Conservation (phyloP, 2,329 filamentous ascomycete genomes). For the Xylariaceae sp. region DNA sequence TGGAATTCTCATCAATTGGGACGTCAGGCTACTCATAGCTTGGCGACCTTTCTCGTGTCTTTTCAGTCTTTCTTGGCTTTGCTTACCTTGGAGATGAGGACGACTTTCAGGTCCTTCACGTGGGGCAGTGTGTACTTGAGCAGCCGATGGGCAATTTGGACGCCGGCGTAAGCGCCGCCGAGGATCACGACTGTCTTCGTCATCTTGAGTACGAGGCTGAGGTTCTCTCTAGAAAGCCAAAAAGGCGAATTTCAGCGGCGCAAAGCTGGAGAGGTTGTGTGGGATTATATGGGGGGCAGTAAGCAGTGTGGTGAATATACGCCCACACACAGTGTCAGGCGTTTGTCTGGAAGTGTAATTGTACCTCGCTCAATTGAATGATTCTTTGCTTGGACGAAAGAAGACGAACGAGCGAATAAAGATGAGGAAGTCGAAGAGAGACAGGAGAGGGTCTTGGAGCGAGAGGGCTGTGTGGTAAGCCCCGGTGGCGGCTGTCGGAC, state of each 20-base stretch:
- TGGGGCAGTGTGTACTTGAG: conserved; percentile 46
- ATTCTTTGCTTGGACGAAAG: not conserved
- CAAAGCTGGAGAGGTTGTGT: too few species aligned
- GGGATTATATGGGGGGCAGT: too few species aligned
- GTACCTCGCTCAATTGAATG: not conserved
- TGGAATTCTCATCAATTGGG: not conserved
- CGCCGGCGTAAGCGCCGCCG: conserved; percentile 49
- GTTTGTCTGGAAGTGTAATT: not conserved
- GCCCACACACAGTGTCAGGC: not conserved
- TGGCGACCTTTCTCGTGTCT: not conserved
- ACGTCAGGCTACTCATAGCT: not conserved
- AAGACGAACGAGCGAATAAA: not conserved
- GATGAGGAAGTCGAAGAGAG: not conserved
- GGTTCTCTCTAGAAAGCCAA: not conserved
- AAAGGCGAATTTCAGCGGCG: not conserved
- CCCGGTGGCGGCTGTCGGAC: not conserved
- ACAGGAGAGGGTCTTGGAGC: not conserved
- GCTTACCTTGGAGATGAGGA: conserved; percentile 51
- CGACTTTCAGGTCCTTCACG: conserved; percentile 45
- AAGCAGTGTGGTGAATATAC: not conserved
- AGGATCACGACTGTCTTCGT: conserved; percentile 49
- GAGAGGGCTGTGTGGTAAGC: not conserved
- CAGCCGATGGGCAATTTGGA: conserved; percentile 49
- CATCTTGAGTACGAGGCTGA: conserved; percentile 31
- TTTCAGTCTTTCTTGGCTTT: not conserved